Evolutionary conservation across 805 yeast genomes (phyloP), one percentile per base, ranked within the genome.

Genomic region (Sugiyamaella lignohabitans): DNA sequence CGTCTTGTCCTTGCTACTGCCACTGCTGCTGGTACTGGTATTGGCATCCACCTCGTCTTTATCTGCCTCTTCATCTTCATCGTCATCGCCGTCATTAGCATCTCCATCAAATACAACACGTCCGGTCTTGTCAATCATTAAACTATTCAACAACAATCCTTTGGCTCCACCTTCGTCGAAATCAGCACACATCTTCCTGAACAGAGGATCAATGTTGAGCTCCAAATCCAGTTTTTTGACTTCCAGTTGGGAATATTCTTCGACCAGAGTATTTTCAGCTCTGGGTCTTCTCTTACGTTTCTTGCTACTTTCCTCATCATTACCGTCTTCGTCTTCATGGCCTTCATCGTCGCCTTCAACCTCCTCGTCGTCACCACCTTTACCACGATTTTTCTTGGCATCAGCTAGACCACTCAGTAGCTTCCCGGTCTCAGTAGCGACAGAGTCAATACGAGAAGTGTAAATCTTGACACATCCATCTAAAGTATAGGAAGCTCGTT

Each of bases 391-490:
- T 14, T 45, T 42, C 44, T 42, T 50, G 40, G 58, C 53, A 10
- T 60, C 64, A 2, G 88, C 80, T 47, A 86, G 65, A 2, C 95
- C 95, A 63, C 85, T 83, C 30, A 88, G 65, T 47, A 91, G 69
- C 56, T 80, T 79, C 1, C 95, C 94, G 0, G 97, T 88, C 58
- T 89, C 97, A 5, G 84, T 81, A 3, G 89, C 94, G 0, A 87
- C 95, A 0, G 95, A 84, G 58, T 89, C 97, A 19, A 91, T 88
- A 57, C 98, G 76, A 14, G 94, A 84, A 10, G 89, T 79, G 61
- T 91, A 91, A 45, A 91, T 87, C 67, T 88, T 88, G 29, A 89
- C 91, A 70, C 97, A 89, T 0, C 97, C 97, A 59, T 89, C 97
- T 19, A 91, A 69, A 0, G 97, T 87, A 2, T 94, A 87, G 0